Conservation (phyloP, 2,329 filamentous ascomycete species). For the Sordariomycetes sp. region DNA sequence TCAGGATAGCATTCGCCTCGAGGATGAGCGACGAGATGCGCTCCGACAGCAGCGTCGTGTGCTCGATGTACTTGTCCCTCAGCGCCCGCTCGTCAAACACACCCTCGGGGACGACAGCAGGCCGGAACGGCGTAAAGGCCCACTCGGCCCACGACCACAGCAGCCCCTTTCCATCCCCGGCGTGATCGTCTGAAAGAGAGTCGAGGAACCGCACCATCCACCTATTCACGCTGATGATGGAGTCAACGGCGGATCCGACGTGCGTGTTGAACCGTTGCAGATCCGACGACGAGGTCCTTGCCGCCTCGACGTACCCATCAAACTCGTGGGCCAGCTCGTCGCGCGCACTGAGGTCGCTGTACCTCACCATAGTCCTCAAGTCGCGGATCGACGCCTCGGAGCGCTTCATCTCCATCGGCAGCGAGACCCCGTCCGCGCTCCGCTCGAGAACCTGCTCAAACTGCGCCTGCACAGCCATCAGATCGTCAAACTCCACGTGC, state of each 20-base stretch:
- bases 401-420: conserved; percentile 69
- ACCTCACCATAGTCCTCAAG: conserved; percentile 56
- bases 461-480: conserved; percentile 61
- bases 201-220: conserved; percentile 62
- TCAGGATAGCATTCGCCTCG: conserved; percentile 55
- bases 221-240: conserved; percentile 59
- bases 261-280: conserved; percentile 66
- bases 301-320: conserved; percentile 59
- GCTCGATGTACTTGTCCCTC: conserved; percentile 61
- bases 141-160: conserved; percentile 26
- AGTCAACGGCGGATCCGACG: conserved; percentile 61
- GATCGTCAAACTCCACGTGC: conserved; percentile 55
- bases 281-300: conserved; percentile 48
- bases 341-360: conserved; percentile 53
- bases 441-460: conserved; percentile 66
- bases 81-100: conserved; percentile 37
- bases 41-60: conserved; percentile 56
- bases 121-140: conserved; percentile 49
- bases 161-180: neutral
- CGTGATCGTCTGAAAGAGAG: conserved; percentile 20
- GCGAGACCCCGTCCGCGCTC: conserved; percentile 47
- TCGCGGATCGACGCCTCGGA: conserved; percentile 64
- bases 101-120: conserved; percentile 14
- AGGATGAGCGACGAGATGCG: conserved; percentile 55
- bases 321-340: conserved; percentile 66